Evolutionary conservation across 805 yeast species (phyloP).

Genomic region (Metschnikowia kofuensis): DNA sequence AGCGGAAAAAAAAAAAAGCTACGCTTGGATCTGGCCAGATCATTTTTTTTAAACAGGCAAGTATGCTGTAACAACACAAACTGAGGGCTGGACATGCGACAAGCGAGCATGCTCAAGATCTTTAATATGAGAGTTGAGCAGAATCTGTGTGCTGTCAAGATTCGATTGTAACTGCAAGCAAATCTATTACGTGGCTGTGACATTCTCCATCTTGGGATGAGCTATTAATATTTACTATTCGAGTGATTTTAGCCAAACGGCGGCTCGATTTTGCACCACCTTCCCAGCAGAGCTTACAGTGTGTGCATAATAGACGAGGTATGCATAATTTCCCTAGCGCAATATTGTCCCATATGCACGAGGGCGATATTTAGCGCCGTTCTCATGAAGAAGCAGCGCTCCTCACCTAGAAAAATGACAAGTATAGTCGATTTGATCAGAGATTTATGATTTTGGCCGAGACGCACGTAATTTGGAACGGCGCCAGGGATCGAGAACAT

Average conservation of each 20-base stretch:
- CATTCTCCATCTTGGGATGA: neutral
- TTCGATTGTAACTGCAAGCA: neutral
- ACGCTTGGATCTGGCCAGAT: neutral
- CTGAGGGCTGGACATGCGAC: neutral
- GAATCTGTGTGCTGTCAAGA: neutral
- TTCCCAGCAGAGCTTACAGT: slow-evolving; percentile 1
- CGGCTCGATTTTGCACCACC: slow-evolving; percentile 1
- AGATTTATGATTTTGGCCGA: neutral
- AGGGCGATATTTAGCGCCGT: neutral
- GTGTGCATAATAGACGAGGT: neutral
- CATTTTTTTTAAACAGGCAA: neutral
- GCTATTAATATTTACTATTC: neutral
- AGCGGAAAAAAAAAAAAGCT: neutral
- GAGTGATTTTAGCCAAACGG: neutral
- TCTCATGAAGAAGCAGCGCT: slow-evolving; percentile 1
- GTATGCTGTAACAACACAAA: slow-evolving; percentile 1
- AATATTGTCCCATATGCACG: neutral
- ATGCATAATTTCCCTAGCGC: neutral
- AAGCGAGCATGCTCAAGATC: neutral
- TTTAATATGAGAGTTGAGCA: neutral
- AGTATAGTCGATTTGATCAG: neutral
- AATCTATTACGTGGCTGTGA: neutral
- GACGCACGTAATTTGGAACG: no score
- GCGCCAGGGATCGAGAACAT: no score
- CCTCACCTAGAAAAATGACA: slow-evolving; percentile 1